A percentile compares a stretch with the other conserved stretches of the same genome.
Conservation (phyloP, 2,329 filamentous ascomycete genomes). For the Didymella sp. region DNA sequence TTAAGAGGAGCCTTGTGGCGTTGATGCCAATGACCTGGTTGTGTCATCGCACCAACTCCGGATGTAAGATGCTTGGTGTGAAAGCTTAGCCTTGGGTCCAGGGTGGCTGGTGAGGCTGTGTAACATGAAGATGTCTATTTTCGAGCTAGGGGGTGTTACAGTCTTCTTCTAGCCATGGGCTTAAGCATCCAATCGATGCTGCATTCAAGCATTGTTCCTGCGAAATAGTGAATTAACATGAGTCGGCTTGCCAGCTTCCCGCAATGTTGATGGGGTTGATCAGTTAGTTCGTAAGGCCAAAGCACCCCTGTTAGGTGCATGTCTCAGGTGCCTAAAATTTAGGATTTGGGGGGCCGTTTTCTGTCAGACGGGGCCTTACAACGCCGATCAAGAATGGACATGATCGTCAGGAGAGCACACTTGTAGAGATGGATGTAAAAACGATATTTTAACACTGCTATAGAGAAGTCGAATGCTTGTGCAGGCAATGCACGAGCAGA, state of each 20-base stretch:
- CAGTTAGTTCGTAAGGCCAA: background rate
- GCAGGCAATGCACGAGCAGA: background rate
- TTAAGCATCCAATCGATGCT: background rate
- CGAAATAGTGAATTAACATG: background rate
- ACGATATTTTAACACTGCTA: background rate
- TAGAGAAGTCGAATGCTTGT: background rate
- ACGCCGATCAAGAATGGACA: background rate
- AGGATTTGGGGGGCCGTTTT: background rate
- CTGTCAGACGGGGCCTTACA: slow-evolving; percentile 12
- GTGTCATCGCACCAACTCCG: background rate
- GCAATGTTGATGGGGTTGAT: background rate
- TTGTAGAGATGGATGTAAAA: background rate
- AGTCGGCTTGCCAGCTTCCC: background rate
- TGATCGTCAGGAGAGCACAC: background rate
- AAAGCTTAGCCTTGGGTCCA: background rate
- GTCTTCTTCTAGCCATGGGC: too few species aligned
- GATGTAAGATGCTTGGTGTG: background rate
- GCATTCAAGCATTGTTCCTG: too few species aligned
- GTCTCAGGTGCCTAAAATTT: slow-evolving; percentile 1
- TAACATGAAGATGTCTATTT: too few species aligned
- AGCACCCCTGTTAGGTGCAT: background rate
- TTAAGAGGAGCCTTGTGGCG: background rate
- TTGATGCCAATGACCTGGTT: background rate
- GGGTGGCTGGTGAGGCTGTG: background rate
- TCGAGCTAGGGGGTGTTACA: too few species aligned